Percentiles rank a stretch among this genome's conserved stretches.
Conservation (phyloP, 257 asterid species). For the Echites panduratus region DNA sequence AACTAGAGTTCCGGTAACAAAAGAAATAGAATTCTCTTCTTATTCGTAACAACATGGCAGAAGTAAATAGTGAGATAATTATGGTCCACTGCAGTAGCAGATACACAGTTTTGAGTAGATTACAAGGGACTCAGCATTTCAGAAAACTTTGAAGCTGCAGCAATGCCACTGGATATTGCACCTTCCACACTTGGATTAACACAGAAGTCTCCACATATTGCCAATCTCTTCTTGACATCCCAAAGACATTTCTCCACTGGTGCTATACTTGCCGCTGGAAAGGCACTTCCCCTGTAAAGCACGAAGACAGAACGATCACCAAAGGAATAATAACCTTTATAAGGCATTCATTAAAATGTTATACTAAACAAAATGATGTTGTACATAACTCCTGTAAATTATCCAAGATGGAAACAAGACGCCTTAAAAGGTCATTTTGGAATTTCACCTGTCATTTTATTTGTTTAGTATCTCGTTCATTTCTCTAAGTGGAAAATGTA, state of each 20-base stretch:
- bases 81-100: not conserved
- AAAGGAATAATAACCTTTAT: not conserved
- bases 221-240: conserved; percentile 54
- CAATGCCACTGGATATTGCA: conserved; percentile 74
- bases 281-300: conserved; percentile 75
- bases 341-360: not conserved
- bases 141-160: conserved; percentile 67
- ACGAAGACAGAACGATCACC: conserved; percentile 7
- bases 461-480: not conserved
- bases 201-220: conserved; percentile 87
- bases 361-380: not conserved
- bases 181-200: conserved; percentile 74
- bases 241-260: conserved; percentile 74
- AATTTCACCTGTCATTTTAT: not conserved
- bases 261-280: conserved; percentile 59
- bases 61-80: not conserved
- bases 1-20: not conserved
- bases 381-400: not conserved
- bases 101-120: not conserved
- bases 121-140: conserved; percentile 33
- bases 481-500: not conserved
- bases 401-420: not conserved
- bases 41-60: not conserved
- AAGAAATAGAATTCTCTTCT: not conserved
- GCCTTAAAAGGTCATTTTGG: not conserved